A percentile compares a stretch with the other conserved stretches of the same genome.
These are phyloP conservation scores for Flaveria bidentis DNA, from an alignment of 129 eudicot species.

Conservation along the genomic window DNA sequence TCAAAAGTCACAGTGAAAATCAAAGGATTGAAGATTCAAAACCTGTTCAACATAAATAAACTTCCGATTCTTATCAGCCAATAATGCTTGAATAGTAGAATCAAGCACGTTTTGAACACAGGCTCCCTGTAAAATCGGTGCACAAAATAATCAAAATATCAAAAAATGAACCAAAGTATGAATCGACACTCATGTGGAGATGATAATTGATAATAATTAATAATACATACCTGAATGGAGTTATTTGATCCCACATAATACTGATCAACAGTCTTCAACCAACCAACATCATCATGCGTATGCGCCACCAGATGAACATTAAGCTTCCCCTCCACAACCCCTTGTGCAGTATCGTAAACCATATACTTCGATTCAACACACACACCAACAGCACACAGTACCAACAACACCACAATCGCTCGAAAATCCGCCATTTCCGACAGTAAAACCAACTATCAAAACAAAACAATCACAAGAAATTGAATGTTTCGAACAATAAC, in stretches of 20 bases:
- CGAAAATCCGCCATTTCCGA: constrained; percentile 37
- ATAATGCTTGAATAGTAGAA: constrained; percentile 69
- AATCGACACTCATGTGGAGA: not conserved
- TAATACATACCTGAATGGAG: constrained; percentile 65
- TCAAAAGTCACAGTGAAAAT: constrained; percentile 17
- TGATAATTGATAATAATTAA: not conserved
- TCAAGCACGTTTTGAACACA: constrained; percentile 91
- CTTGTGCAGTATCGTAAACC: constrained; percentile 67
- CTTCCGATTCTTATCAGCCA: constrained; percentile 76
- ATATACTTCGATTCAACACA: constrained; percentile 69
- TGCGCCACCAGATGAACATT: constrained; percentile 89
- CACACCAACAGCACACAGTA: constrained; percentile 27
- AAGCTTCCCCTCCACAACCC: constrained; percentile 64
- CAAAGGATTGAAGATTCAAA: constrained; percentile 1
- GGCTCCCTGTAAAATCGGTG: constrained; percentile 52
- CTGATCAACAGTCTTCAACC: constrained; percentile 93
- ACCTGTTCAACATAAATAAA: constrained; percentile 92
- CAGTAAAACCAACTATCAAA: constrained; percentile 12
- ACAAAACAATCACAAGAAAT: constrained; percentile 17
- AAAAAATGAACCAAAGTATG: constrained; percentile 1
- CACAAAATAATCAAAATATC: constrained; percentile 3
- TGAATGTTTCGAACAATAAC: constrained; percentile 16
- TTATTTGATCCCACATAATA: constrained; percentile 91
- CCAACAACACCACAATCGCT: constrained; percentile 29
- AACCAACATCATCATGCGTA: constrained; percentile 92